Evolutionary conservation across 768 basidiomycete species (phyloP), one percentile per base, ranked within the genome.

Genomic region (Neoboletus subvelutipes): DNA sequence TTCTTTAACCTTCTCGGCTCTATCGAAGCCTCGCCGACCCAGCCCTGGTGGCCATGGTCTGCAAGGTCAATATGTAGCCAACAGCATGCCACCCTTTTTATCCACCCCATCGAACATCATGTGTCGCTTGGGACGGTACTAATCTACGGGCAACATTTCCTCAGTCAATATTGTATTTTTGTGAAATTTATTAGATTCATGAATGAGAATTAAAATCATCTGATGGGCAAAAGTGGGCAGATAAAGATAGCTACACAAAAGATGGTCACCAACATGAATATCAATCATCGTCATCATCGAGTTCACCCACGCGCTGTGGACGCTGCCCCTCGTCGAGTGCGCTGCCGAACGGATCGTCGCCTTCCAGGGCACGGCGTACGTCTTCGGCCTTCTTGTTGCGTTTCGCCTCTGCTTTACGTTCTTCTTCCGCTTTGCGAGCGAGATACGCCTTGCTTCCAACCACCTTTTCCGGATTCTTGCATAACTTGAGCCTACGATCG

Each of bases 391-490:
- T 89, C 64, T 80, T 82, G 43, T 71, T 80, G 54, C 91, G 77
- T 70, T 90, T 93, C 57, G 81, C 83, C 59, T 83, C 83, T 2
- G 85, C 86, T 64, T 80, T 81, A 52, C 76, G 82, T 64, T 91
- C 90, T 55, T 86, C 84, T 62, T 85, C 86, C n/a, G 78, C 83
- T 61, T 83, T 85, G 68, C 84, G 86, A 22, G 83, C 82, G 26
- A 86, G 70, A 70, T 88, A 94, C 3, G 91, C 88, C 58, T 84
- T 87, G 59, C 86, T 96, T n/a, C 94, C 94, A 13, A 86, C 84
- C 6, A 96, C 87, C 72, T 95, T 97, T 73, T 96, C 94, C 5
- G 97, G 97, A 66, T 99, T 98, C 70, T 94, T 92, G 78, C 96
- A 98, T 37, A 88, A 67, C 66, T 84, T 87, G 45, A 99, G 76